Evolutionary conservation across 441 rosid species (phyloP).

Genomic region (Theobroma grandiflorum): DNA sequence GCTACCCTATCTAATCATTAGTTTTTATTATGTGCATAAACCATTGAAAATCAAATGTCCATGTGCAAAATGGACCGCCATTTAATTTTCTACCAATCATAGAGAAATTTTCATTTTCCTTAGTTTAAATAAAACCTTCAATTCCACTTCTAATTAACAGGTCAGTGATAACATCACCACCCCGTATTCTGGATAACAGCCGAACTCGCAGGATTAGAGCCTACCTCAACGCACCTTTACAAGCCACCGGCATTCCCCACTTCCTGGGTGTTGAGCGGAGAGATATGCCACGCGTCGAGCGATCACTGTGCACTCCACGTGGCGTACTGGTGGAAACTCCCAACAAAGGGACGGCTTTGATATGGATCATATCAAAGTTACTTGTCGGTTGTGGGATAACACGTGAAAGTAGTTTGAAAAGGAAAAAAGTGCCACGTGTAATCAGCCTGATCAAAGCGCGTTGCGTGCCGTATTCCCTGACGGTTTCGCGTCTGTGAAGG

Average conservation of each 20-base stretch:
- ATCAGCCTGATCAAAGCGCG: constrained; percentile 18
- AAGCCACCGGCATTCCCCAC: constrained; percentile 13
- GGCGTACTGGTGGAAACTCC: constrained; percentile 19
- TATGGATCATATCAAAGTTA: constrained; percentile 15
- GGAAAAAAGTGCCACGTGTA: constrained; percentile 33
- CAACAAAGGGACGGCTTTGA: constrained; percentile 35
- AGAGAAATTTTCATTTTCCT: background rate
- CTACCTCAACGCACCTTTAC: constrained; percentile 1
- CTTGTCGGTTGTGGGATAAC: constrained; percentile 39
- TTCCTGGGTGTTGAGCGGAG: background rate
- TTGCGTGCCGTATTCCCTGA: constrained; percentile 48
- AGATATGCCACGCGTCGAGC: constrained; percentile 29
- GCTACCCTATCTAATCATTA: background rate
- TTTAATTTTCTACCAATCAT: background rate
- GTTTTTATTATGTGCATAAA: background rate
- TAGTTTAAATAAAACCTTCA: background rate
- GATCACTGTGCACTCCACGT: constrained; percentile 32
- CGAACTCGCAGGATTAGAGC: background rate
- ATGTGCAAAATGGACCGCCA: background rate
- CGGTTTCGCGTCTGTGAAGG: constrained; percentile 41
- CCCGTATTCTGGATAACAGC: background rate
- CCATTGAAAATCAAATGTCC: background rate
- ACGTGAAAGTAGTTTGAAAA: constrained; percentile 13
- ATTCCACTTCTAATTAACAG: background rate
- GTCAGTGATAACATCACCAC: constrained; percentile 4